phyloP scores from a whole-genome alignment of 306 rosid species.

The Quercus gilva region DNA sequence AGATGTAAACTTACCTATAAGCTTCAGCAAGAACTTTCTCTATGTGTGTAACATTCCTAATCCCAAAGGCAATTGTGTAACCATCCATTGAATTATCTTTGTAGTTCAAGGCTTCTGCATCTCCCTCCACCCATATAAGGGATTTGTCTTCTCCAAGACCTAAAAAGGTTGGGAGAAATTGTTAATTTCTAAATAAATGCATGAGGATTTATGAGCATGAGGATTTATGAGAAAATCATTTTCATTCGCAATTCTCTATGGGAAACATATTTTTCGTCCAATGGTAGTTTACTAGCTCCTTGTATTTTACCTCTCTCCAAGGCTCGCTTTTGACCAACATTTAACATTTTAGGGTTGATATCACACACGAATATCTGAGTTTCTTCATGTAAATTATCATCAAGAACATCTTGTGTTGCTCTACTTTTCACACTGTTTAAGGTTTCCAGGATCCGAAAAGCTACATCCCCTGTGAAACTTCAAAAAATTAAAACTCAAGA shows the following conservation, averaged over 20 bases:
- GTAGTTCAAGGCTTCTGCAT: slow-evolving; percentile 78
- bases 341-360: slow-evolving; percentile 84
- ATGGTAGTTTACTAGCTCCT: not conserved
- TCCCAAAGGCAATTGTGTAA: slow-evolving; percentile 97
- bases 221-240: slow-evolving; percentile 1
- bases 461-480: slow-evolving; percentile 78
- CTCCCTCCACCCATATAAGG: slow-evolving; percentile 88
- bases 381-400: slow-evolving; percentile 58
- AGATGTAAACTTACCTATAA: slow-evolving; percentile 51
- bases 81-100: slow-evolving; percentile 86
- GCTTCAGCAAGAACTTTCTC: slow-evolving; percentile 89
- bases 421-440: slow-evolving; percentile 65
- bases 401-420: slow-evolving; percentile 46
- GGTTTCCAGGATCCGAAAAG: slow-evolving; percentile 81
- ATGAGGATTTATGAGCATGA: not conserved
- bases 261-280: slow-evolving; percentile 1
- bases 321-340: slow-evolving; percentile 77
- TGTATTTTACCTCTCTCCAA: slow-evolving; percentile 60
- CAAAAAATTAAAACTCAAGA: slow-evolving; percentile 1
- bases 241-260: slow-evolving; percentile 1
- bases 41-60: slow-evolving; percentile 92
- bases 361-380: slow-evolving; percentile 86
- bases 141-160: slow-evolving; percentile 70
- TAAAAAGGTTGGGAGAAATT: slow-evolving; percentile 30
- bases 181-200: slow-evolving; percentile 25